Evolutionary conservation across 129 eudicot genomes (phyloP), one percentile per base, ranked within the genome.

Genomic region (Centaurea solstitialis): DNA sequence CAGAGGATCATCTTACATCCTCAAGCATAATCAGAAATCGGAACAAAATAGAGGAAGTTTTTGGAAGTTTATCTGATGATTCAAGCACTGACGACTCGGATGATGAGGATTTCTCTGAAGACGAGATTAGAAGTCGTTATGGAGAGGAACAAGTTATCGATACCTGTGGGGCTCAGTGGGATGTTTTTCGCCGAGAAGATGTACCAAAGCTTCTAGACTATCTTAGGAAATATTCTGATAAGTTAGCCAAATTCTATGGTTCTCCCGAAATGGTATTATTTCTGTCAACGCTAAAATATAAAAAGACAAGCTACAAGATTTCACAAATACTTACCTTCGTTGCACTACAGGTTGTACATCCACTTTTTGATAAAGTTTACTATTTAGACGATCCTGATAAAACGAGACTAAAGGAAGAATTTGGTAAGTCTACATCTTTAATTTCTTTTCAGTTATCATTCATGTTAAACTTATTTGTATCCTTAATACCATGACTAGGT

Each of bases 341-440:
- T 39, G 38, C 53, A 47, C 12, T 61, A 53, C 90, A 94, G 97
- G 91, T 89, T 39, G 81, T 85, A 83, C 93, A 92, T 88, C 94
- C 94, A 5, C 90, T 94, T 75, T 87, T 89, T 77, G 99, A 94
- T 80, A 89, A 90, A 61, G 76, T 72, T 45, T 87, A 81, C 80
- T 92, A 77, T 82, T 86, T 94, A 39, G 91, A 90, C 64, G 84
- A 87, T n/a, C 45, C 47, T 78, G 94, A 92, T 82, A 92, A 90
- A 64, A n/a, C 59, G 83, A 87, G 81, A 80, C 97, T 94, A 62
- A 94, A 94, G 80, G 87, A 94, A 81, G 99, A 94, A 77, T 92
- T 83, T 26, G 83, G 99, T 90, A 82, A 79, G 92, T 74, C 28
- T 67, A 20, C 57, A 33, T 81, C 35, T 11, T 53, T 61, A 66